Evolutionary conservation across 2,329 filamentous ascomycete genomes (phyloP), one percentile per base, ranked within the genome.

Genomic region (Cytospora leucostoma): DNA sequence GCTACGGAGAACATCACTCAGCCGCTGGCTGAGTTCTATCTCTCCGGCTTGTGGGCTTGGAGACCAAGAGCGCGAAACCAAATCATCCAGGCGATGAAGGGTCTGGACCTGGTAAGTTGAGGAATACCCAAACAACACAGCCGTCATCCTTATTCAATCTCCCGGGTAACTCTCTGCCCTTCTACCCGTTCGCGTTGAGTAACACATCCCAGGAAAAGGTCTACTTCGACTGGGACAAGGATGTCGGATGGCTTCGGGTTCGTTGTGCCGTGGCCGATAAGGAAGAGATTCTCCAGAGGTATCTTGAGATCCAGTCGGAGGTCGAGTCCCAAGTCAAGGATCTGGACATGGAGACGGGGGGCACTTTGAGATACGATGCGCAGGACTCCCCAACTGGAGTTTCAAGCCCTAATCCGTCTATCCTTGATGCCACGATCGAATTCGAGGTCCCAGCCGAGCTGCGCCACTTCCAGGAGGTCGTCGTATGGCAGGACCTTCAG

Each of bases 271-370:
- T 19, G 35, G 40, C 59, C 8, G 54, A 65, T 52, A 56, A 47
- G 58, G n/a, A n/a, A 3, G n/a, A 38, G 37, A 35, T 64, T 49
- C 55, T 58, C 38, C 40, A 37, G 49, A 54, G 33, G 7, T 64
- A 54, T 35, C 34, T 56, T 51, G 49, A 38, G 27, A 44, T 54
- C 4, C 58, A 54, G 15, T 33, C 49, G n/a, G 37, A 61, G 44
- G 27, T 66, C 13, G 54, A 59, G 38, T n/a, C 17, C 34, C 58
- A 98, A n/a, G 33, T 51, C 35, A 54, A 15, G 40, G 15, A 55
- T 19, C 27, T 38, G 59, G 51, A 19, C 38, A 27, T 60, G 34
- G 34, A 27, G 51, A 7, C 27, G 6, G 51, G 51, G 12, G 56
- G 56, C 12, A 60, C 12, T n/a, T 40, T 56, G 51, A 37, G 35